These are phyloP conservation scores for Solanum raphanifolium DNA, from an alignment of 257 asterid genomes.

Conservation along the genomic window DNA sequence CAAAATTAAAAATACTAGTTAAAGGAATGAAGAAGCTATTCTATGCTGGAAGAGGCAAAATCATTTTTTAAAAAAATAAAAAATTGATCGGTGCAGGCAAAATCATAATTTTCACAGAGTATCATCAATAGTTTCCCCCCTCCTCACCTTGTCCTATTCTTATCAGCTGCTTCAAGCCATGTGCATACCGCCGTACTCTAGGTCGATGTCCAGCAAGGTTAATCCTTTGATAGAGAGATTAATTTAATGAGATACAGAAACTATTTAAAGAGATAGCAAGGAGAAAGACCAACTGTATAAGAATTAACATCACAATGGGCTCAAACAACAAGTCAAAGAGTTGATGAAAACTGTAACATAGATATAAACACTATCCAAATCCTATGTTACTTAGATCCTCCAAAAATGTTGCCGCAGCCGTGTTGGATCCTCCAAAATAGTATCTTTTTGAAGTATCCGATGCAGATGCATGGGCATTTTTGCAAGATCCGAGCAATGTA, in stretches of 20 bases:
- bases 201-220: slow-evolving; percentile 89
- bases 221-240: slow-evolving; percentile 47
- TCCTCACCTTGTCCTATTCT: slow-evolving; percentile 91
- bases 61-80: background rate
- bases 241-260: slow-evolving; percentile 4
- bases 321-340: background rate
- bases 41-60: slow-evolving; percentile 6
- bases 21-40: background rate
- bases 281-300: background rate
- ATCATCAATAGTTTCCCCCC: background rate
- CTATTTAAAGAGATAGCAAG: slow-evolving; percentile 3
- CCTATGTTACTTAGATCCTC: background rate
- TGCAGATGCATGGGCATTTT: background rate
- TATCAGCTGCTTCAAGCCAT: slow-evolving; percentile 67
- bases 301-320: background rate
- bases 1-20: background rate
- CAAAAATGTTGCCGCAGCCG: background rate
- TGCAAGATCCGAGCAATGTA: background rate
- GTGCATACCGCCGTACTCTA: slow-evolving; percentile 81
- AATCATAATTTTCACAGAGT: background rate
- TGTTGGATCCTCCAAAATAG: background rate
- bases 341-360: background rate
- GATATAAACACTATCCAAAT: background rate
- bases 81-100: background rate
- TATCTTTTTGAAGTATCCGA: background rate